A percentile compares a stretch with the other conserved stretches of the same genome.
These are phyloP conservation scores for Colletotrichum agaves DNA, from an alignment of 2,329 filamentous ascomycete species.

Conservation along the genomic window DNA sequence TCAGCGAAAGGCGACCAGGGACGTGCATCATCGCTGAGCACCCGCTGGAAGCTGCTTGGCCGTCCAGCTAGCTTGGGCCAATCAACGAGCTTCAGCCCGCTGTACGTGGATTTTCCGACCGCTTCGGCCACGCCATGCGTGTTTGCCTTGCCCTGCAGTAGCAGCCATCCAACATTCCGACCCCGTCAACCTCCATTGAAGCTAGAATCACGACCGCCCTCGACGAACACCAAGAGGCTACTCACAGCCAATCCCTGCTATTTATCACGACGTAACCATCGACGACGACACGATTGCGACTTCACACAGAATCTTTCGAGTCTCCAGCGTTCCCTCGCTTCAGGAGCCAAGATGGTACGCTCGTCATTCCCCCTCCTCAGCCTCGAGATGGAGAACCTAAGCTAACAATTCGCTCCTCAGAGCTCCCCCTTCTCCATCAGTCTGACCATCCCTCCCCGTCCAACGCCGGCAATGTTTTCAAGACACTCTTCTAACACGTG, in stretches of 20 bases:
- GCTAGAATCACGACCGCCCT: conserved; percentile 37
- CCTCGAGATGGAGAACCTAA: conserved; percentile 41
- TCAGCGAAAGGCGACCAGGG: conserved; percentile 33
- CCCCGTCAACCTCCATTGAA: conserved; percentile 35
- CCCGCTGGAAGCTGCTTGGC: conserved; percentile 27
- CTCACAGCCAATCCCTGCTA: conserved; percentile 19
- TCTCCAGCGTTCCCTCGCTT: conserved; percentile 24
- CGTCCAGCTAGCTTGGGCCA: conserved; percentile 37
- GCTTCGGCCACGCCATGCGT: conserved; percentile 52
- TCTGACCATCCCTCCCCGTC: conserved; percentile 56
- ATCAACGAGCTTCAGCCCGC: conserved; percentile 34
- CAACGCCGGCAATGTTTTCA: conserved; percentile 20
- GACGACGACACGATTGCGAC: neutral
- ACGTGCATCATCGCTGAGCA: conserved; percentile 31
- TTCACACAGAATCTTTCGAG: conserved; percentile 2
- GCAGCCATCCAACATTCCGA: conserved; percentile 41
- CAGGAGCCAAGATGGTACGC: conserved; percentile 41
- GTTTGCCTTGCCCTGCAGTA: conserved; percentile 52
- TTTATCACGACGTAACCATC: conserved; percentile 10
- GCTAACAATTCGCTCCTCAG: conserved; percentile 59
- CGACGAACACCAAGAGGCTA: conserved; percentile 24
- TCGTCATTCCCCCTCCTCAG: conserved; percentile 24
- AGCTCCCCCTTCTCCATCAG: conserved; percentile 96
- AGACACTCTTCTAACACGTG: conserved; percentile 37
- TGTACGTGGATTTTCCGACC: conserved; percentile 37